phyloP scores from a whole-genome alignment of 2,329 filamentous ascomycete species.

The Onygenales sp. region DNA sequence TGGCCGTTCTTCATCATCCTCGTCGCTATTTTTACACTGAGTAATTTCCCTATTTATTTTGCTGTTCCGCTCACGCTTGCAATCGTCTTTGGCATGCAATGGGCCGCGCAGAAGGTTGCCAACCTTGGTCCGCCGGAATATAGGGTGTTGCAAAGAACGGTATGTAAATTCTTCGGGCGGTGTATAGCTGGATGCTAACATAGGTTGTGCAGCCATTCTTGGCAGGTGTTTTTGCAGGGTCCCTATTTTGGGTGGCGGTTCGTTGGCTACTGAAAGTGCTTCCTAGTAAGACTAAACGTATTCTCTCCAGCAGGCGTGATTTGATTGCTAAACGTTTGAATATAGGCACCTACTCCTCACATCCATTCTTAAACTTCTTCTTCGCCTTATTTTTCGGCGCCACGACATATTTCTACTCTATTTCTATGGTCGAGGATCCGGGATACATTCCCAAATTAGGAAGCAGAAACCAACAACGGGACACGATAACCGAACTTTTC shows the following conservation, averaged over 20 bases:
- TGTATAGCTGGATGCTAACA: conserved; percentile 12
- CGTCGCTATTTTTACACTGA: conserved; percentile 60
- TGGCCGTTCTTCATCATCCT: conserved; percentile 76
- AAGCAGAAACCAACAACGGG: conserved; percentile 81
- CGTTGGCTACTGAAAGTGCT: conserved; percentile 68
- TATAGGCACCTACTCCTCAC: conserved; percentile 51
- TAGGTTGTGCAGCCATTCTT: conserved; percentile 61
- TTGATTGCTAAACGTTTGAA: conserved; percentile 3
- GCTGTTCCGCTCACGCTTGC: conserved; percentile 63
- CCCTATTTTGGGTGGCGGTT: conserved; percentile 69
- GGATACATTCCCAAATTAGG: conserved; percentile 87
- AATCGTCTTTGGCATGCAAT: conserved; percentile 60
- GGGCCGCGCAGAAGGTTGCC: conserved; percentile 65
- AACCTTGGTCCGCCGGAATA: conserved; percentile 80
- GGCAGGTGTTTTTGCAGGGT: conserved; percentile 82
- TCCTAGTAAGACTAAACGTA: conserved; percentile 46
- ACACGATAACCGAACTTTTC: conserved; percentile 78
- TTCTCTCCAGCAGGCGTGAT: neutral
- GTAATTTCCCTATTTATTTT: conserved; percentile 62
- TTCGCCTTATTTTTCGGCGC: conserved; percentile 58
- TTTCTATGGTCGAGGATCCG: conserved; percentile 79
- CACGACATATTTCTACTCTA: conserved; percentile 76
- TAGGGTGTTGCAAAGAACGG: conserved; percentile 81
- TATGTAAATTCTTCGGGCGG: conserved; percentile 33
- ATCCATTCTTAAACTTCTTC: conserved; percentile 67